Base-by-base conservation (phyloP, 78 protist species). In the Guillardia theta region DNA sequence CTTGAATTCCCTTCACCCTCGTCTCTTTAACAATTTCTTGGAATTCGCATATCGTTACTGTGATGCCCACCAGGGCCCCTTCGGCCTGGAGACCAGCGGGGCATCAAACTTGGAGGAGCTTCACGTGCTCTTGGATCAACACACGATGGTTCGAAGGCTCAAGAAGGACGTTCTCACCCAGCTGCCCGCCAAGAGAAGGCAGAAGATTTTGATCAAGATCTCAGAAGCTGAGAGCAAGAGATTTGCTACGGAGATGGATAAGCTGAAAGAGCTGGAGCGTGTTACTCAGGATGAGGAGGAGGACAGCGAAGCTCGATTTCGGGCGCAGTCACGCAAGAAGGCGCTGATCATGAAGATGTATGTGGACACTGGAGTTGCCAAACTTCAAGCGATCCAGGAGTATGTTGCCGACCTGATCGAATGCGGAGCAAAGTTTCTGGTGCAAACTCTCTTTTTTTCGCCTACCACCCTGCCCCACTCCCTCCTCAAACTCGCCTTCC, bases 111-210 rank as follows among this genome's bases (percentile, higher is more conserved):
- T 78, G 33, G 48, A 78, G 39, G 90, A 78, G 90, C 90, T 78
- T 46, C 90, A 78, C 48, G 15, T 37, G 70, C 41, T 70, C 46
- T 24, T 70, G 41, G 36, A 6, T 24, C 4, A 3, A 24, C 48
- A 78, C 48, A n/a, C 50, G 90, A 78, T 78, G 90, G 48, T 78
- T 10, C 90, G 90, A 36, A 19, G 90, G 48, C 90, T 78, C 33
- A 78, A 78, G 90, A 10, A 30, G 48, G n/a, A 78, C 37, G 90
- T 78, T 22, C 90, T 78, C 48, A 8, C 47, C 18, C 90, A 78
- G 90, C 90, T 78, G 24, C 90, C 90, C 43, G 43, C 90, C 18
- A 78, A 78, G 90, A 45, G 90, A 18, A 45, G 90, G 4, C 90
- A 78, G 90, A 45, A 19, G 33, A 30, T 78, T 4, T 1, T 4